Percentiles rank a stretch among this genome's conserved stretches.
Evolutionary conservation across 768 basidiomycete genomes (phyloP).

Genomic region (Cystofilobasidium macerans): DNA sequence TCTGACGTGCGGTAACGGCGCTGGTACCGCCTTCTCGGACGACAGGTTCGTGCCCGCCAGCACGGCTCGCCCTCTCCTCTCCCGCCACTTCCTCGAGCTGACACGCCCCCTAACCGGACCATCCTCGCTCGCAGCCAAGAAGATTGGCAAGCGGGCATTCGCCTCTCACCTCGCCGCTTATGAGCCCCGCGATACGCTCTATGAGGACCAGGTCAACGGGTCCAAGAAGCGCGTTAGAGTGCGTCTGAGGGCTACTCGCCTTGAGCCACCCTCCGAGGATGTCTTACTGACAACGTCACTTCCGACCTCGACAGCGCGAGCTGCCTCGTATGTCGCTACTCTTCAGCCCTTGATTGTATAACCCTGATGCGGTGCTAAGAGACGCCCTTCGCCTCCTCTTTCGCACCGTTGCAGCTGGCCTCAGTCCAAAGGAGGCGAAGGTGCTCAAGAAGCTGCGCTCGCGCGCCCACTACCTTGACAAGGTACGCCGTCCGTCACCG

Average conservation of each 20-base stretch:
- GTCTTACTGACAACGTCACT: not conserved
- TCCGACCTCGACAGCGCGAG: not conserved
- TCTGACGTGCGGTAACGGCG: not conserved
- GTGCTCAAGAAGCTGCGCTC: slow-evolving; percentile 13
- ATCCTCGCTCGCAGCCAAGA: slow-evolving; percentile 5
- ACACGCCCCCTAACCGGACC: not conserved
- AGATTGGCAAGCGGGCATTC: slow-evolving; percentile 3
- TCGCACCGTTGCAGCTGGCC: not conserved
- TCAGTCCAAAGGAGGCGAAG: slow-evolving; percentile 8
- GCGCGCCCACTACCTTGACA: slow-evolving; percentile 23
- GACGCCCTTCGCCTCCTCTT: not conserved
- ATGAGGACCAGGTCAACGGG: slow-evolving; percentile 8
- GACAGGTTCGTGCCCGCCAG: not conserved
- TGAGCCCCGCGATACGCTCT: slow-evolving; percentile 16
- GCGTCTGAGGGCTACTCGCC: not conserved
- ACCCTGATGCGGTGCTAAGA: not conserved
- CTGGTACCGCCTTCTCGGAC: not conserved
- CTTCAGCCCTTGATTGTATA: not conserved
- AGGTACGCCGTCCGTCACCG: not conserved
- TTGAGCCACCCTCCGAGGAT: not conserved
- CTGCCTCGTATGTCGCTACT: slow-evolving; percentile 3
- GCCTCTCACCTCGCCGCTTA: slow-evolving; percentile 6
- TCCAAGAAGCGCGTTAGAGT: slow-evolving; percentile 21
- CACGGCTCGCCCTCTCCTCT: not conserved
- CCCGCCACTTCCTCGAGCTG: not conserved